Evolutionary conservation across 2,329 filamentous ascomycete genomes (phyloP).

Genomic region (Fusarium domesticum): DNA sequence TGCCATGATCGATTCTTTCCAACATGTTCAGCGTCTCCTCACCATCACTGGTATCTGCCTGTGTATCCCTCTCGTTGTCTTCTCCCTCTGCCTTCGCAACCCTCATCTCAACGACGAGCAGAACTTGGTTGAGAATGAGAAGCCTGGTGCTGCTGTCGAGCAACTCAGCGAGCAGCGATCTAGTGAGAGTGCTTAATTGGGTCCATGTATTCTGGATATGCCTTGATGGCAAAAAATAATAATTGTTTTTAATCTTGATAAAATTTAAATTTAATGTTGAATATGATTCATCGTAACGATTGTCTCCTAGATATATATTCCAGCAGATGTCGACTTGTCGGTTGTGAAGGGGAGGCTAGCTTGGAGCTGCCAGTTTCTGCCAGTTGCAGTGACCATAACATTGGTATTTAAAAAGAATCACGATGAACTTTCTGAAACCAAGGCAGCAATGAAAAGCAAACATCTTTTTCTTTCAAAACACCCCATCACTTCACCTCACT

Average conservation of each 20-base stretch:
- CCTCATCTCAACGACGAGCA: constrained; percentile 46
- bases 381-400: background rate
- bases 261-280: background rate
- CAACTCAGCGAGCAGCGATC: background rate
- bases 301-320: no score
- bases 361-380: background rate
- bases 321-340: background rate
- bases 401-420: background rate
- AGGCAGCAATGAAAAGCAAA: background rate
- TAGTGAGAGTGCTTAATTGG: background rate
- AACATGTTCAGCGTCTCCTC: constrained; percentile 46
- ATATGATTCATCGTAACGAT: no score
- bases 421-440: background rate
- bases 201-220: background rate
- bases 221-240: background rate
- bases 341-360: background rate
- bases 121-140: constrained; percentile 39
- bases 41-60: constrained; percentile 49
- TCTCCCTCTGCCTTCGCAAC: constrained; percentile 43
- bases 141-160: constrained; percentile 12
- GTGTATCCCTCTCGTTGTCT: constrained; percentile 46
- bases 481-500: no score
- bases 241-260: background rate
- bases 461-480: no score
- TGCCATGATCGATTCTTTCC: constrained; percentile 44